These are phyloP conservation scores for Spiraea crenata DNA, from an alignment of 331 rosid species.

Conservation along the genomic window DNA sequence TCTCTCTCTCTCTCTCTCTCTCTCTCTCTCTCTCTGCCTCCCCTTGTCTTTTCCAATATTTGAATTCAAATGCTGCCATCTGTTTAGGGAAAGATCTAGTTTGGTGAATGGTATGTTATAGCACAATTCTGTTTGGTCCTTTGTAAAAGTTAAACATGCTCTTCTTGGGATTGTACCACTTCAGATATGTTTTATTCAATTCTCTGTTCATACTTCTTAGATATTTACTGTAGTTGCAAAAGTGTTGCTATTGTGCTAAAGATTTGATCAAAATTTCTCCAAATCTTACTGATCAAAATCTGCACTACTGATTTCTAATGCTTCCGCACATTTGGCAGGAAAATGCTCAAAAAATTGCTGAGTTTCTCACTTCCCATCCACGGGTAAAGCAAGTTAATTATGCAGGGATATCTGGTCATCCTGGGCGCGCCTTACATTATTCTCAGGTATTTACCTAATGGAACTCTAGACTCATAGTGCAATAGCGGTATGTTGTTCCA, in stretches of 20 bases:
- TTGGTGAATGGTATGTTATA: too few species aligned
- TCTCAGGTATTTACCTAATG: constrained; percentile 61
- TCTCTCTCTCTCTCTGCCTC: neutral
- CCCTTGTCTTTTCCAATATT: neutral
- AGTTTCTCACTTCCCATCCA: constrained; percentile 79
- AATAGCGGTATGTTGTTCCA: constrained; percentile 1
- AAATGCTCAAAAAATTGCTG: constrained; percentile 91
- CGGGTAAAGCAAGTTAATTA: constrained; percentile 72
- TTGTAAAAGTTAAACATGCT: neutral
- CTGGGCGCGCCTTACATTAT: constrained; percentile 72
- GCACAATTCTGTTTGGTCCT: too few species aligned
- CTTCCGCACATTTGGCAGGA: constrained; percentile 46
- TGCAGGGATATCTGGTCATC: constrained; percentile 75
- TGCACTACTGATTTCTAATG: neutral
- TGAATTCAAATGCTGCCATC: neutral
- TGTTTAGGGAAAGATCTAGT: neutral
- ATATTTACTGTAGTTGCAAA: neutral
- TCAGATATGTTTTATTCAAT: neutral
- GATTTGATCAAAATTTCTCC: neutral
- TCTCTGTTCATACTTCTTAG: too few species aligned
- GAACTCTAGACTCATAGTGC: constrained; percentile 19
- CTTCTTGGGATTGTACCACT: neutral
- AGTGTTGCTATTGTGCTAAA: neutral
- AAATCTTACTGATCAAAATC: neutral
- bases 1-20: neutral